A percentile compares a stretch with the other conserved stretches of the same genome.
Conservation (phyloP, 2,329 filamentous ascomycete genomes). For the Dothideomycetes sp. region DNA sequence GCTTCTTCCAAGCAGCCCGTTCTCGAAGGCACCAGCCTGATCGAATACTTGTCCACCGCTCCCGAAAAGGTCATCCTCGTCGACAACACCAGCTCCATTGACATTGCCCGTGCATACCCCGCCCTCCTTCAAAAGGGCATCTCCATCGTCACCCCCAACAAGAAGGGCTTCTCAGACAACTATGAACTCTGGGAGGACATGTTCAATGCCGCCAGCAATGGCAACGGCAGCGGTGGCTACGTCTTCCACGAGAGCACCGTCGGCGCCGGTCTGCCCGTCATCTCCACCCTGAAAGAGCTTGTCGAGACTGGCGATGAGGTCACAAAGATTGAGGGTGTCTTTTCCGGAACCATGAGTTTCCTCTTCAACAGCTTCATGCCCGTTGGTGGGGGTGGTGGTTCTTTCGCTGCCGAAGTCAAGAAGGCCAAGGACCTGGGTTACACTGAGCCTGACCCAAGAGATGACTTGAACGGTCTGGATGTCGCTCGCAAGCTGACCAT, state of each 20-base stretch:
- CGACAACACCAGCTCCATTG: constrained; percentile 90
- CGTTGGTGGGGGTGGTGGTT: constrained; percentile 61
- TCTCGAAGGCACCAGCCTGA: constrained; percentile 59
- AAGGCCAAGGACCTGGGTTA: constrained; percentile 91
- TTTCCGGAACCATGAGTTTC: constrained; percentile 96
- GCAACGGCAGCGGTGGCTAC: constrained; percentile 52
- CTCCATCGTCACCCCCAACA: constrained; percentile 92
- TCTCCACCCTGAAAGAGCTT: constrained; percentile 90
- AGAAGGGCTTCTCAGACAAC: constrained; percentile 87
- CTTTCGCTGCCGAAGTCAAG: constrained; percentile 84
- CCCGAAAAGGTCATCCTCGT: constrained; percentile 75
- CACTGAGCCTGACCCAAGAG: constrained; percentile 78
- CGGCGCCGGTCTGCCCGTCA: constrained; percentile 83
- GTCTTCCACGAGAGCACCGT: constrained; percentile 94
- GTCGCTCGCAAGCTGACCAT: constrained; percentile 97
- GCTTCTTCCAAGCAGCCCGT: constrained; percentile 55
- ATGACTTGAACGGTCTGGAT: constrained; percentile 79
- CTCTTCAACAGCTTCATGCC: constrained; percentile 97
- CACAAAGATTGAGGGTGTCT: constrained; percentile 89
- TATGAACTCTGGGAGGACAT: constrained; percentile 81
- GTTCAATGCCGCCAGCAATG: constrained; percentile 61
- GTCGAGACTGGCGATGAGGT: constrained; percentile 88
- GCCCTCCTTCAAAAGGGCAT: constrained; percentile 71
- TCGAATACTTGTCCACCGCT: constrained; percentile 67
- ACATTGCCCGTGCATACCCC: constrained; percentile 76